Evolutionary conservation across 371 early-diverging fungal species (phyloP).

Genomic region (Dichotomocladium elegans): DNA sequence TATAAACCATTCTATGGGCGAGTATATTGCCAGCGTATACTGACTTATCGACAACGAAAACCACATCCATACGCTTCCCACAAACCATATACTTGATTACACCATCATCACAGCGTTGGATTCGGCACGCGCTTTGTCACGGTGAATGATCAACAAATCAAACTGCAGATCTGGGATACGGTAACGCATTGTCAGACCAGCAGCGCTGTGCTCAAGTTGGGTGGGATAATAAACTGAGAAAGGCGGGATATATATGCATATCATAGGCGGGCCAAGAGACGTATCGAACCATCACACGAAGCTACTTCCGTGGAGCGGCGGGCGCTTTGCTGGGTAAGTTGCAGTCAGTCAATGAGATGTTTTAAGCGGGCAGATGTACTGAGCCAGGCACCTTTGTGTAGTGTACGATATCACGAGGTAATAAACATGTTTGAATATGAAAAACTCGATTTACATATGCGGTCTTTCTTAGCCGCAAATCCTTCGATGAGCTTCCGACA

Average conservation of each 20-base stretch:
- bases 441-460: not conserved
- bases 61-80: not conserved
- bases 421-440: not conserved
- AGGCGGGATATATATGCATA: not conserved
- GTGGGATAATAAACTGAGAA: not conserved
- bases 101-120: too few species aligned
- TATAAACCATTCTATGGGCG: too few species aligned
- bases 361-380: too few species aligned
- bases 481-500: constrained; percentile 84
- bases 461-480: constrained; percentile 64
- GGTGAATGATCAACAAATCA: constrained; percentile 80
- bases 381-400: too few species aligned
- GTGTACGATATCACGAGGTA: constrained; percentile 52
- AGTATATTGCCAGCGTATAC: not conserved
- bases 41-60: not conserved
- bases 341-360: too few species aligned
- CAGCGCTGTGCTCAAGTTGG: too few species aligned
- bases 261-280: constrained; percentile 88
- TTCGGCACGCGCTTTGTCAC: constrained; percentile 80
- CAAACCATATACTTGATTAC: too few species aligned
- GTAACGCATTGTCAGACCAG: constrained; percentile 65
- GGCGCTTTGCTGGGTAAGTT: constrained; percentile 58
- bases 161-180: constrained; percentile 99
- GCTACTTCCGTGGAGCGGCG: constrained; percentile 97
- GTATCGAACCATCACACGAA: constrained; percentile 94